These are phyloP conservation scores for Hanseniaspora hatyaiensis DNA, from an alignment of 805 yeast genomes.

Conservation along the genomic window DNA sequence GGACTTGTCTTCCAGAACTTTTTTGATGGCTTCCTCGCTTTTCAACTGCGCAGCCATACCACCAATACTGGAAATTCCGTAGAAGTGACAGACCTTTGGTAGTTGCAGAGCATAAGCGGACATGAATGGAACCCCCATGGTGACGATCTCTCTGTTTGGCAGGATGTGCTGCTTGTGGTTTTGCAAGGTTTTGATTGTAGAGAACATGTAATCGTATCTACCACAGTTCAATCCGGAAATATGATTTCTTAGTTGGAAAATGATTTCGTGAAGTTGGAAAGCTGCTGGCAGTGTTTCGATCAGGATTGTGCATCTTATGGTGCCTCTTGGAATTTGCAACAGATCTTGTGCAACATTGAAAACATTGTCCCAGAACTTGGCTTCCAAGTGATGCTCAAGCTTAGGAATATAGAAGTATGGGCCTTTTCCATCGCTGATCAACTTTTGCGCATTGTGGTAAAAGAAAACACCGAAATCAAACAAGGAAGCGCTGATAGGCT, in stretches of 20 bases:
- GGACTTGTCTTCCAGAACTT: slow-evolving; percentile 62
- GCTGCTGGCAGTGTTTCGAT: slow-evolving; percentile 80
- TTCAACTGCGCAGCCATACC: slow-evolving; percentile 83
- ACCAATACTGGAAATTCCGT: slow-evolving; percentile 80
- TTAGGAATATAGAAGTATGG: slow-evolving; percentile 77
- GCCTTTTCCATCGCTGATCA: slow-evolving; percentile 55
- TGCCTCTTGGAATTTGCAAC: slow-evolving; percentile 57
- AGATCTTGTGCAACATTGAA: slow-evolving; percentile 67
- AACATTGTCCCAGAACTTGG: slow-evolving; percentile 72
- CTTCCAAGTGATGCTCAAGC: slow-evolving; percentile 79
- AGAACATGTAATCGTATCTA: slow-evolving; percentile 80
- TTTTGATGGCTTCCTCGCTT: slow-evolving; percentile 56
- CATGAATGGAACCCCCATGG: slow-evolving; percentile 76
- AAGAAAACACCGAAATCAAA: slow-evolving; percentile 71
- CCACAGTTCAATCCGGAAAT: slow-evolving; percentile 78
- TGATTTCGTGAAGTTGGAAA: slow-evolving; percentile 75
- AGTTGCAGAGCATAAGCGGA: slow-evolving; percentile 60
- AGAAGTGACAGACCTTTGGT: slow-evolving; percentile 61
- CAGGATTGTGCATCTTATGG: slow-evolving; percentile 68
- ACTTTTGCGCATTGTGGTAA: slow-evolving; percentile 57
- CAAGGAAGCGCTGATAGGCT: slow-evolving; percentile 65
- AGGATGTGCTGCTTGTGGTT: slow-evolving; percentile 53
- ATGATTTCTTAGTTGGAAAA: slow-evolving; percentile 64
- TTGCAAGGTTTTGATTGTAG: slow-evolving; percentile 64
- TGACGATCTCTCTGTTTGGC: slow-evolving; percentile 71